These are phyloP conservation scores for Aspergillus ellipticus DNA, from an alignment of 495 filamentous ascomycete genomes.

Conservation along the genomic window DNA sequence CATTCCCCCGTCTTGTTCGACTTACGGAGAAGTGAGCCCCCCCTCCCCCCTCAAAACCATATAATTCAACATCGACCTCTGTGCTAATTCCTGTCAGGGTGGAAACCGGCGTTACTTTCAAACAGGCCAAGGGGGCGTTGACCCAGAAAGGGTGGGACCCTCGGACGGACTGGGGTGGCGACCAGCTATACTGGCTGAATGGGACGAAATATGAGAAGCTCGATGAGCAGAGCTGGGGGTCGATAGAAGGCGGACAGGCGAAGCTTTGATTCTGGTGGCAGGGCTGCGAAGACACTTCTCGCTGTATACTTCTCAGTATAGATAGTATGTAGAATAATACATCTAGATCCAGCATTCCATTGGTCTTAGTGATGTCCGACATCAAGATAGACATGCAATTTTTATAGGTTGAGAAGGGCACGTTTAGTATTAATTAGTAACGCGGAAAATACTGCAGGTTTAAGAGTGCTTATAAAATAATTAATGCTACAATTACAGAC, in stretches of 20 bases:
- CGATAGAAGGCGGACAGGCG: conserved; percentile 44
- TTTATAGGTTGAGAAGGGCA: too few relatives aligned
- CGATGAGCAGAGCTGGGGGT: conserved; percentile 34
- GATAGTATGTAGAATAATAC: too few relatives aligned
- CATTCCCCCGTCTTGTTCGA: conserved; percentile 46
- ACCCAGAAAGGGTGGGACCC: conserved; percentile 46
- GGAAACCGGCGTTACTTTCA: conserved; percentile 48
- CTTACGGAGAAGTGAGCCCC: conserved; percentile 45
- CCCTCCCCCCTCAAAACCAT: neutral
- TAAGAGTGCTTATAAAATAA: too few relatives aligned
- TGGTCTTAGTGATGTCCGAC: too few relatives aligned
- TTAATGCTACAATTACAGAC: too few relatives aligned
- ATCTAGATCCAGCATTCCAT: too few relatives aligned
- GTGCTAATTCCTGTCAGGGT: conserved; percentile 29
- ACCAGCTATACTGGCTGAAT: conserved; percentile 48
- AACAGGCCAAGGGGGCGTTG: conserved; percentile 49
- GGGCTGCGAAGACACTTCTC: neutral
- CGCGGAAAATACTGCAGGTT: too few relatives aligned
- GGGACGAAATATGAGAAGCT: conserved; percentile 40
- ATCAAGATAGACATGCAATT: too few relatives aligned
- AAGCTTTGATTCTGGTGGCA: conserved; percentile 35
- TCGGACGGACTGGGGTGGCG: conserved; percentile 30
- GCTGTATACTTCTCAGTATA: neutral
- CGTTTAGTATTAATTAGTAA: too few relatives aligned
- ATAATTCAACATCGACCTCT: neutral